Conservation (phyloP, 228 moss, liverwort and hornwort genomes). For the Sphagnum magellanicum region DNA sequence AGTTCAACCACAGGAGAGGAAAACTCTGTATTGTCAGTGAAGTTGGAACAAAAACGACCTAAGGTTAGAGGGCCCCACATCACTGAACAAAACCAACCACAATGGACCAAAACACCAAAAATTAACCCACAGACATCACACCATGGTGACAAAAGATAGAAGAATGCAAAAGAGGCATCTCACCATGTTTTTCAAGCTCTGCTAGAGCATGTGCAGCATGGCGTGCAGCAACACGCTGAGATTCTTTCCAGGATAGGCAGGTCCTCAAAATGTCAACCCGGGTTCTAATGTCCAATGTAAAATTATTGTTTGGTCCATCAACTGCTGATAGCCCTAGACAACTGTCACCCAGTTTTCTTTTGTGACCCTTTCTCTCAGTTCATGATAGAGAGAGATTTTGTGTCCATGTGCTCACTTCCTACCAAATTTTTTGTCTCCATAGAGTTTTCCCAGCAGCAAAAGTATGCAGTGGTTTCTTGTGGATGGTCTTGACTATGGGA, state of each 20-base stretch:
- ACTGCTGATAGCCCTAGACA: conserved; percentile 63
- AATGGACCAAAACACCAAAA: not conserved
- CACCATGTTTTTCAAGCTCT: conserved; percentile 98
- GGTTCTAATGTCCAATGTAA: conserved; percentile 64
- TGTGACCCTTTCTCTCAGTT: conserved; percentile 97
- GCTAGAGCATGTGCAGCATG: conserved; percentile 90
- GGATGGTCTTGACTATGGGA: no score
- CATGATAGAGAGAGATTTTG: conserved; percentile 69
- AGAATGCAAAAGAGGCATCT: conserved; percentile 5
- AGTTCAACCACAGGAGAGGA: no score
- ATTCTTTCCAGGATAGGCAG: conserved; percentile 81
- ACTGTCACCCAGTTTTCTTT: conserved; percentile 98
- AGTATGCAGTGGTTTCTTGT: no score
- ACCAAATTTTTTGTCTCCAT: conserved; percentile 82
- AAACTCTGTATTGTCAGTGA: no score
- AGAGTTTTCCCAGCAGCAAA: conserved; percentile 6
- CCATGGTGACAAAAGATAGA: not conserved
- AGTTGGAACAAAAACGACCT: no score
- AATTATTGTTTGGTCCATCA: conserved; percentile 63
- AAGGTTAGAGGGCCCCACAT: no score
- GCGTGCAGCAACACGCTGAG: conserved; percentile 78
- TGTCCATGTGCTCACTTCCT: conserved; percentile 79
- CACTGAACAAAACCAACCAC: not conserved
- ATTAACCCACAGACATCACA: not conserved
- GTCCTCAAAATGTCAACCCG: conserved; percentile 79